Percentiles rank a stretch among this genome's conserved stretches.
Conservation (phyloP, 2,329 filamentous ascomycete genomes). For the Colletotrichum euphorbiae region DNA sequence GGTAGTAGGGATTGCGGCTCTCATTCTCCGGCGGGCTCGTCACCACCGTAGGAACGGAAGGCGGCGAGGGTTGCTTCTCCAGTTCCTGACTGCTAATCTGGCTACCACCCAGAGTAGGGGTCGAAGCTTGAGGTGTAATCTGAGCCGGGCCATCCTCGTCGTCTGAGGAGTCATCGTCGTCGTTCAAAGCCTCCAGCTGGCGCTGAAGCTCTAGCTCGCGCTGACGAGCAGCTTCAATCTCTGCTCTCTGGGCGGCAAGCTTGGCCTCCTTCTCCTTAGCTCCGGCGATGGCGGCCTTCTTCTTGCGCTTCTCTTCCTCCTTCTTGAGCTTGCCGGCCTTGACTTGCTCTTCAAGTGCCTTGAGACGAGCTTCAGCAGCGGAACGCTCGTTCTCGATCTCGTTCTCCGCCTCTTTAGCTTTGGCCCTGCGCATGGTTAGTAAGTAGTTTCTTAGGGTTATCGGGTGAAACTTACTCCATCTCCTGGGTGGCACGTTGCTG, state of each 20-base stretch:
- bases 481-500: slow-evolving; percentile 79
- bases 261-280: slow-evolving; percentile 89
- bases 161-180: slow-evolving; percentile 80
- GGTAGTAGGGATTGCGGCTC: slow-evolving; percentile 95
- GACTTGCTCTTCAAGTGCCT: slow-evolving; percentile 93
- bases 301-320: slow-evolving; percentile 92
- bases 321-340: slow-evolving; percentile 94
- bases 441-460: slow-evolving; percentile 40
- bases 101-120: slow-evolving; percentile 65
- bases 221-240: slow-evolving; percentile 91
- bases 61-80: slow-evolving; percentile 63
- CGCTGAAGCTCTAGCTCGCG: slow-evolving; percentile 89
- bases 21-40: slow-evolving; percentile 74
- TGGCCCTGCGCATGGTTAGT: slow-evolving; percentile 67
- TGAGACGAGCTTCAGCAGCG: slow-evolving; percentile 84
- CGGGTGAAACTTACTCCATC: slow-evolving; percentile 78
- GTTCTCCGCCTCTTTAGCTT: slow-evolving; percentile 80
- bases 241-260: slow-evolving; percentile 85
- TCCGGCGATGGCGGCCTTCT: slow-evolving; percentile 88
- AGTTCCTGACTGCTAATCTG: slow-evolving; percentile 66
- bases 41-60: slow-evolving; percentile 60
- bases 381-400: slow-evolving; percentile 84
- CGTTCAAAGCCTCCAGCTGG: slow-evolving; percentile 82
- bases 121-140: slow-evolving; percentile 71
- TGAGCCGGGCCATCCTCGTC: slow-evolving; percentile 83